Percentiles rank a stretch among this genome's conserved stretches.
Conservation (phyloP, 2,329 filamentous ascomycete genomes). For the Aspergillus melleus region DNA sequence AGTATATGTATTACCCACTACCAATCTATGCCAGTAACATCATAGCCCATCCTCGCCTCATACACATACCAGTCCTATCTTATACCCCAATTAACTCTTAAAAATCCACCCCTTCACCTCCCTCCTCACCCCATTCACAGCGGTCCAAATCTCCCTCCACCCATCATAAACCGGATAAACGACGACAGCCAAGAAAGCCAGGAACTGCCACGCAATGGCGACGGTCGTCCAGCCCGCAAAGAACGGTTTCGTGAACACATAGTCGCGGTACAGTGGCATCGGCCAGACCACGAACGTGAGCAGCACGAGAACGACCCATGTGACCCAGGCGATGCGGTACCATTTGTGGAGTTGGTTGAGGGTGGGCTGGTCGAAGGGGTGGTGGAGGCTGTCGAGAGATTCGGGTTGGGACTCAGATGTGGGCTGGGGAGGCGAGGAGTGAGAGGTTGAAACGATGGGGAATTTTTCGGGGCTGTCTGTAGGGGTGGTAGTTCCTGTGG, state of each 20-base stretch:
- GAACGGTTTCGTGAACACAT: slow-evolving; percentile 50
- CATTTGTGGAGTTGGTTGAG: slow-evolving; percentile 37
- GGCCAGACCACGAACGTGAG: slow-evolving; percentile 52
- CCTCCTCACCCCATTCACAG: neutral
- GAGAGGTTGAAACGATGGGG: neutral
- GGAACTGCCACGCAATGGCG: slow-evolving; percentile 51
- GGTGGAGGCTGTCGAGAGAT: slow-evolving; percentile 42
- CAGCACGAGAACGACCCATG: slow-evolving; percentile 45
- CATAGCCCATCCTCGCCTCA: too few species aligned
- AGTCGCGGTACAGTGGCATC: slow-evolving; percentile 51
- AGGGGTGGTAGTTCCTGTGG: neutral
- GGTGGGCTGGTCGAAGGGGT: slow-evolving; percentile 44
- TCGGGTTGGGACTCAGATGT: slow-evolving; percentile 2
- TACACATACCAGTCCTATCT: too few species aligned
- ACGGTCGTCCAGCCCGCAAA: slow-evolving; percentile 49
- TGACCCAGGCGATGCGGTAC: slow-evolving; percentile 43
- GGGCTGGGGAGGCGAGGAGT: slow-evolving; percentile 1
- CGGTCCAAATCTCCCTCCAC: slow-evolving; percentile 38
- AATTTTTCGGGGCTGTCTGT: neutral
- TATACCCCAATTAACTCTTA: too few species aligned
- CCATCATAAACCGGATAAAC: slow-evolving; percentile 53
- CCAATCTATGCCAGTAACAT: too few species aligned
- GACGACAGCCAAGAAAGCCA: slow-evolving; percentile 48
- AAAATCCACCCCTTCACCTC: neutral
- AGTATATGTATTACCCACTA: too few species aligned